A percentile compares a stretch with the other conserved stretches of the same genome.
Conservation (phyloP, 2,329 filamentous ascomycete genomes). For the Fusarium napiforme region DNA sequence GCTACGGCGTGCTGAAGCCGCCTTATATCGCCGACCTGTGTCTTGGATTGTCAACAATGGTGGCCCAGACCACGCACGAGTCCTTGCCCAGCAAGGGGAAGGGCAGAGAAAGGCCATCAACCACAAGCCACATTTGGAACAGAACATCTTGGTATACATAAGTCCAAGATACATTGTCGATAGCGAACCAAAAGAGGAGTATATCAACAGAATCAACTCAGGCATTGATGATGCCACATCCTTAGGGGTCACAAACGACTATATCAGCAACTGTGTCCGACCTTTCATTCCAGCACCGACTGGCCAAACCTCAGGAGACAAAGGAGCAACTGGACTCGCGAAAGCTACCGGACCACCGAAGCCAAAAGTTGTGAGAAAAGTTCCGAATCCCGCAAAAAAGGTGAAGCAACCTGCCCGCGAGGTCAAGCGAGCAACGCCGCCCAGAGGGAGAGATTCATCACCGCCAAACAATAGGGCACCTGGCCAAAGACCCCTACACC, state of each 20-base stretch:
- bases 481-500: constrained; percentile 4
- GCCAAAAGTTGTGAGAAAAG: constrained; percentile 34
- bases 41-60: constrained; percentile 53
- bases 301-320: constrained; percentile 21
- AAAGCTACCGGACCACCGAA: constrained; percentile 6
- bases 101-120: constrained; percentile 29
- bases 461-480: constrained; percentile 34
- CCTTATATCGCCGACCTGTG: constrained; percentile 51
- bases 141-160: constrained; percentile 54
- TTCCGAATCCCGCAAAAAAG: constrained; percentile 20
- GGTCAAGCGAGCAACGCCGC: constrained; percentile 22
- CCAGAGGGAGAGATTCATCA: constrained; percentile 40
- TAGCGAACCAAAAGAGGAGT: constrained; percentile 53
- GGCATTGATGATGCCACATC: constrained; percentile 51
- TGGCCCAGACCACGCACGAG: constrained; percentile 46
- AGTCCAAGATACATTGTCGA: constrained; percentile 49
- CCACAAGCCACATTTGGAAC: constrained; percentile 41
- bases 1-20: constrained; percentile 47
- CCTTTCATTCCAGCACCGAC: constrained; percentile 48
- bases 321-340: background rate
- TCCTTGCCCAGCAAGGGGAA: constrained; percentile 32
- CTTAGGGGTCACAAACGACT: constrained; percentile 51
- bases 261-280: constrained; percentile 52
- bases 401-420: constrained; percentile 28
- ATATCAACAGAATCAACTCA: constrained; percentile 53